Evolutionary conservation across 2,329 filamentous ascomycete species (phyloP), one percentile per base, ranked within the genome.

Genomic region (Trichoderma simmonsii): DNA sequence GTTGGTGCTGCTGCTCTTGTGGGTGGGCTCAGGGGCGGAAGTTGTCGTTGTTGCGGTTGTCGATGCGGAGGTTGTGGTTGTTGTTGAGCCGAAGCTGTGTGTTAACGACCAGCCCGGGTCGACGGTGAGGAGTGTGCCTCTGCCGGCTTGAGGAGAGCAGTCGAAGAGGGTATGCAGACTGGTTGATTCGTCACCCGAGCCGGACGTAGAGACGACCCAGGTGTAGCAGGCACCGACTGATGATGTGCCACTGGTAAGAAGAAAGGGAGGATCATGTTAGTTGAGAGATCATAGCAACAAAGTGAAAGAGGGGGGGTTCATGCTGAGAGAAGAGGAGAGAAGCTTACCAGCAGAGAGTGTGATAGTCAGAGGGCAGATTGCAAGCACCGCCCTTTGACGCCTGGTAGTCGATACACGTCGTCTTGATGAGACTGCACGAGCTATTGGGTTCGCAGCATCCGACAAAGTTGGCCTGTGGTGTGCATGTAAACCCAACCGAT

Each of bases 291-390:
- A 7, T 8, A 43, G 28, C 12, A n/a, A 2, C 6, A 36, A 24
- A 18, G n/a, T 26, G 14, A 28, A 57, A 71, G 28, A 63, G 6
- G 7, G 26, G 2, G 14, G n/a, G 28, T 15, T 18, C 6, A 8
- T 34, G 15, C 32, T 12, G 15, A 48, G n/a, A 65, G 18, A 34
- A 7, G 24, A 36, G 26, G 30, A 28, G 48, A 36, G 68, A 36
- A 56, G 61, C 77, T 62, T 75, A 82, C 80, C 81, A 82, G 77
- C 80, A 82, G 18, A 81, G 73, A 3, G 80, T 82, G 62, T 81
- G 79, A 34, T 75, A 79, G 62, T 81, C 78, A 4, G 74, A 71
- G 4, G 76, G 73, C 9, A 77, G 73, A 28, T 77, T 70, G 63
- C 80, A 81, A 8, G 71, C 65, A 6, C 77, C 77, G 3, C 72